Evolutionary conservation across 2,329 filamentous ascomycete species (phyloP).

Genomic region (Aschersonia sp.): DNA sequence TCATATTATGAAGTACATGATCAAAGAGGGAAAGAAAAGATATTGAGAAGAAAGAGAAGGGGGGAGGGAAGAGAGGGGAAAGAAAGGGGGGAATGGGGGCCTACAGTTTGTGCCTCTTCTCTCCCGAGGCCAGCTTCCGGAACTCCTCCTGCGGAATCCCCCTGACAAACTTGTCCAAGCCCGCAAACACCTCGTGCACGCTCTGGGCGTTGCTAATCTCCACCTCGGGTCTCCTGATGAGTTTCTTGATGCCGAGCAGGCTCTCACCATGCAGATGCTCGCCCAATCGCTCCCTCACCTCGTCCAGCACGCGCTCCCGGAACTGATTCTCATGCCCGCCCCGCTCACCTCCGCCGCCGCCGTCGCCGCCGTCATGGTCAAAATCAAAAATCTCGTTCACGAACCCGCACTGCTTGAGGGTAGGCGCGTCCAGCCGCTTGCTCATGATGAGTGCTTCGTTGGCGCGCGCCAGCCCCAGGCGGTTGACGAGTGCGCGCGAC

Average conservation of each 20-base stretch:
- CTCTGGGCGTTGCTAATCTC: slow-evolving; percentile 64
- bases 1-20: too few relatives aligned
- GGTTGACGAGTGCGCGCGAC: slow-evolving; percentile 60
- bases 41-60: not conserved
- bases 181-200: slow-evolving; percentile 72
- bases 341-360: too few relatives aligned
- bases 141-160: slow-evolving; percentile 86
- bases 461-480: slow-evolving; percentile 67
- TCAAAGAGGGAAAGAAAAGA: too few relatives aligned
- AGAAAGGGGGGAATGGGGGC: too few relatives aligned
- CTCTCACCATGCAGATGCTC: slow-evolving; percentile 67
- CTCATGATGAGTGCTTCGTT: slow-evolving; percentile 93
- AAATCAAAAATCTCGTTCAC: slow-evolving; percentile 53
- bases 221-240: slow-evolving; percentile 61
- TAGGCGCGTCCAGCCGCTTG: slow-evolving; percentile 56
- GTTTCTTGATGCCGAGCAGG: slow-evolving; percentile 67
- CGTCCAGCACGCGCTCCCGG: slow-evolving; percentile 52
- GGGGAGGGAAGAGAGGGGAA: not conserved
- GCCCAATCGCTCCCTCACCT: slow-evolving; percentile 71
- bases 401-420: slow-evolving; percentile 64
- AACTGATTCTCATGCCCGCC: slow-evolving; percentile 54
- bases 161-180: slow-evolving; percentile 63
- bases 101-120: slow-evolving; percentile 89
- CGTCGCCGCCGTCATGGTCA: slow-evolving; percentile 9
- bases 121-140: slow-evolving; percentile 63